These are phyloP conservation scores for Penstemon davidsonii DNA, from an alignment of 257 asterid species.

Conservation along the genomic window DNA sequence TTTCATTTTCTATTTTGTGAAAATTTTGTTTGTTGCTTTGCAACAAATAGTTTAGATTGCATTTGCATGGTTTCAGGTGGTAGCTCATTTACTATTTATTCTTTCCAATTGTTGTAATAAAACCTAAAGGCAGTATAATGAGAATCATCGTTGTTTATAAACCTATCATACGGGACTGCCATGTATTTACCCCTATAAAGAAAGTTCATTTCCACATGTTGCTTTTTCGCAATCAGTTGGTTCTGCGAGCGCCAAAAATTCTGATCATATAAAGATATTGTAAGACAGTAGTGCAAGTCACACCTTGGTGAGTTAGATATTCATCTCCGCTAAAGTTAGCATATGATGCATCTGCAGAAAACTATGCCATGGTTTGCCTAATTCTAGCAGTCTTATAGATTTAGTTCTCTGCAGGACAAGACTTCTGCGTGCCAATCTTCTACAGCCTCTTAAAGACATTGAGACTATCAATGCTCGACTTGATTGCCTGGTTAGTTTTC, in stretches of 20 bases:
- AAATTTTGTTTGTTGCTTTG: conserved; percentile 6
- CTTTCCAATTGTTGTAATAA: conserved; percentile 8
- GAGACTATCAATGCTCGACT: conserved; percentile 93
- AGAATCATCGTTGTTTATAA: conserved; percentile 14
- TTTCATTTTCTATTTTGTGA: conserved; percentile 17
- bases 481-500: conserved; percentile 77
- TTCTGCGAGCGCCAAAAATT: conserved; percentile 4
- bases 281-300: conserved; percentile 10
- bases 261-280: conserved; percentile 1
- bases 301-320: conserved; percentile 3
- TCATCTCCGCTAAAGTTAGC: conserved; percentile 21
- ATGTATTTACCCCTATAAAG: conserved; percentile 10
- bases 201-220: conserved; percentile 13
- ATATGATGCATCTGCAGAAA: conserved; percentile 25
- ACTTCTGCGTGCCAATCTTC: conserved; percentile 95
- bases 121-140: conserved; percentile 4
- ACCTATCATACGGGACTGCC: conserved; percentile 16
- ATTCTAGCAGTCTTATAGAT: conserved; percentile 25
- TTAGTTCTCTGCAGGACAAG: conserved; percentile 69
- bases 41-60: conserved; percentile 2
- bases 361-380: conserved; percentile 24
- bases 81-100: conserved; percentile 8
- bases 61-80: conserved; percentile 12
- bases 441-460: conserved; percentile 93
- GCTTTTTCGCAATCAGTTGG: conserved; percentile 17